phyloP scores from a whole-genome alignment of 768 basidiomycete genomes.

The Symmetrospora coprosmae region DNA sequence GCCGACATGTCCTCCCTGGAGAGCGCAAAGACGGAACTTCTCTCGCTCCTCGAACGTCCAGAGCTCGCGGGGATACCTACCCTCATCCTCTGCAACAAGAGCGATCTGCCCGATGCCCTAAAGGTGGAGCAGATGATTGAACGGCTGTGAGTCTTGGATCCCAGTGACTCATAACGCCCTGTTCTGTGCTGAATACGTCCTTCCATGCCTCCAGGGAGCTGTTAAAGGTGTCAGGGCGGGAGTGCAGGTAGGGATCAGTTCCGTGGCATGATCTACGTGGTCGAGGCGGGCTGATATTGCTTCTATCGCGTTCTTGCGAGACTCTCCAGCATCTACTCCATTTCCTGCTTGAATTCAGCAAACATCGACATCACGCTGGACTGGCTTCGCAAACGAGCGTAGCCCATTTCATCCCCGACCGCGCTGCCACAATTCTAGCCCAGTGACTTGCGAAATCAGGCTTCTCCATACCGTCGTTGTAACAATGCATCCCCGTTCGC shows the following conservation, averaged over 20 bases:
- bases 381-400: slow-evolving; percentile 13
- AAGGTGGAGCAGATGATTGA: slow-evolving; percentile 22
- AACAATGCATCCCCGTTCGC: no score
- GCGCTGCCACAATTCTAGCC: no score
- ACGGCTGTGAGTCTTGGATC: slow-evolving; percentile 11
- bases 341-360: slow-evolving; percentile 12
- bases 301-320: no score
- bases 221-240: slow-evolving; percentile 3
- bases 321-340: slow-evolving; percentile 11
- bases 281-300: no score
- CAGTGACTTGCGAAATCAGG: no score
- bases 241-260: slow-evolving; percentile 20
- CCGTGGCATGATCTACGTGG: no score
- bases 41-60: slow-evolving; percentile 14
- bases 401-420: neutral
- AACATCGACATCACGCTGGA: slow-evolving; percentile 21
- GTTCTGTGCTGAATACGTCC: neutral
- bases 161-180: neutral
- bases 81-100: slow-evolving; percentile 25
- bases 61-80: slow-evolving; percentile 21
- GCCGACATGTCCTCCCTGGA: slow-evolving; percentile 16
- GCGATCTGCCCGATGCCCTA: slow-evolving; percentile 21
- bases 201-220: neutral
- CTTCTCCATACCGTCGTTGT: no score
- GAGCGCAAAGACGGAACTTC: slow-evolving; percentile 18